phyloP scores from a whole-genome alignment of 2,329 filamentous ascomycete species.

The Aspergillus hortae region DNA sequence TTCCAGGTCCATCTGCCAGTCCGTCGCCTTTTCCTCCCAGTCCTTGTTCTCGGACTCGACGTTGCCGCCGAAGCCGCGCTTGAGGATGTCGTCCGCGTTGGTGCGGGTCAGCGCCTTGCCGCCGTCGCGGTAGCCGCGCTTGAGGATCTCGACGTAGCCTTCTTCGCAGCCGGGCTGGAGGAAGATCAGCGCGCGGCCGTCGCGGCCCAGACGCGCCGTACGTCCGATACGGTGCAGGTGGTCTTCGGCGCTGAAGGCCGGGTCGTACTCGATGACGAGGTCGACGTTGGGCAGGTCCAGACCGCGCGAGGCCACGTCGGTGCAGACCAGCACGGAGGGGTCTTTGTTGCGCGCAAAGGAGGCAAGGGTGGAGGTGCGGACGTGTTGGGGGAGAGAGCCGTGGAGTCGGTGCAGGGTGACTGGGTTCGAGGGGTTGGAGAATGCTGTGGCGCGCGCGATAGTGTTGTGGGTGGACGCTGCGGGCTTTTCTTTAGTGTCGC shows the following conservation, averaged over 20 bases:
- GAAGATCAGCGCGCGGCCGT: slow-evolving; percentile 85
- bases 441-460: slow-evolving; percentile 60
- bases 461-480: slow-evolving; percentile 38
- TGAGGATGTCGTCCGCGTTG: slow-evolving; percentile 63
- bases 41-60: slow-evolving; percentile 43
- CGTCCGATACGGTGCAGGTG: slow-evolving; percentile 93
- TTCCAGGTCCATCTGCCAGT: slow-evolving; percentile 64
- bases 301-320: slow-evolving; percentile 92
- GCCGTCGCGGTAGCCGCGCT: slow-evolving; percentile 64
- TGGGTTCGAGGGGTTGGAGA: slow-evolving; percentile 72
- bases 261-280: slow-evolving; percentile 92
- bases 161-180: slow-evolving; percentile 88
- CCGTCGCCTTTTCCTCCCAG: slow-evolving; percentile 65
- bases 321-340: slow-evolving; percentile 82
- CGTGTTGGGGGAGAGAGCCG: slow-evolving; percentile 82
- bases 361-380: slow-evolving; percentile 80
- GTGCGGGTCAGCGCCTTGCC: slow-evolving; percentile 62
- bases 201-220: slow-evolving; percentile 85
- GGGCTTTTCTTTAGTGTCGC: slow-evolving; percentile 16
- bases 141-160: slow-evolving; percentile 76
- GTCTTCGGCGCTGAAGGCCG: slow-evolving; percentile 87
- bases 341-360: slow-evolving; percentile 72
- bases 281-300: slow-evolving; percentile 94
- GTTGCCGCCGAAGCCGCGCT: slow-evolving; percentile 58
- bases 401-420: slow-evolving; percentile 85